Evolutionary conservation across 768 basidiomycete genomes (phyloP).

Genomic region (Lentinula detonsa): DNA sequence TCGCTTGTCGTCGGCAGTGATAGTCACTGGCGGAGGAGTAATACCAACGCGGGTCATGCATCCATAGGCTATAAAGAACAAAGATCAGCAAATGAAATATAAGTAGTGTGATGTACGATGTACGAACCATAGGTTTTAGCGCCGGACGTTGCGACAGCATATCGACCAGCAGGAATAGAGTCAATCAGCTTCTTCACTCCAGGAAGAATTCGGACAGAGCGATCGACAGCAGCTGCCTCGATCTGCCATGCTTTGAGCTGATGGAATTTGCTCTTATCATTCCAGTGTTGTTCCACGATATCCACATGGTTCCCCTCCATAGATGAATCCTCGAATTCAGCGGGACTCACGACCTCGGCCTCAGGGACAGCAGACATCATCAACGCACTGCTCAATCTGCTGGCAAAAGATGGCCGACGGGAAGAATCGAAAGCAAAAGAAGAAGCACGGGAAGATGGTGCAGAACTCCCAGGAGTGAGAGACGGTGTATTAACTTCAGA

Average conservation of each 20-base stretch:
- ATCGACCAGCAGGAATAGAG: constrained; percentile 58
- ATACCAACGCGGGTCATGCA: constrained; percentile 70
- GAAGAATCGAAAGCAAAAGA: constrained; percentile 28
- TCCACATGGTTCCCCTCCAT: constrained; percentile 31
- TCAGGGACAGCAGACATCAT: constrained; percentile 28
- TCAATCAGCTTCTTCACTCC: constrained; percentile 62
- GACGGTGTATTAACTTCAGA: constrained; percentile 37
- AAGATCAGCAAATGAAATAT: neutral
- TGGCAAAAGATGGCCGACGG: constrained; percentile 43
- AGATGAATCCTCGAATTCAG: constrained; percentile 20
- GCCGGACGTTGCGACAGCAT: constrained; percentile 70
- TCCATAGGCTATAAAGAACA: constrained; percentile 40
- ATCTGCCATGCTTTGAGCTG: constrained; percentile 44
- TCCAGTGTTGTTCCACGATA: neutral
- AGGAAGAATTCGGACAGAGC: constrained; percentile 65
- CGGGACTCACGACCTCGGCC: constrained; percentile 13
- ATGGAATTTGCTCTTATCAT: constrained; percentile 23
- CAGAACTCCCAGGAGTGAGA: constrained; percentile 28
- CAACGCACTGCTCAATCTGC: constrained; percentile 33
- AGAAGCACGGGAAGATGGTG: constrained; percentile 36
- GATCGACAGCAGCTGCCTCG: constrained; percentile 51
- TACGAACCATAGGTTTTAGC: constrained; percentile 61
- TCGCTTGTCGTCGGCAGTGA: constrained; percentile 73
- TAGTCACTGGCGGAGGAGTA: constrained; percentile 58
- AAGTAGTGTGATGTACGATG: neutral